Conservation (phyloP, 169 alveolate species). For the Plasmodium coatneyi region DNA sequence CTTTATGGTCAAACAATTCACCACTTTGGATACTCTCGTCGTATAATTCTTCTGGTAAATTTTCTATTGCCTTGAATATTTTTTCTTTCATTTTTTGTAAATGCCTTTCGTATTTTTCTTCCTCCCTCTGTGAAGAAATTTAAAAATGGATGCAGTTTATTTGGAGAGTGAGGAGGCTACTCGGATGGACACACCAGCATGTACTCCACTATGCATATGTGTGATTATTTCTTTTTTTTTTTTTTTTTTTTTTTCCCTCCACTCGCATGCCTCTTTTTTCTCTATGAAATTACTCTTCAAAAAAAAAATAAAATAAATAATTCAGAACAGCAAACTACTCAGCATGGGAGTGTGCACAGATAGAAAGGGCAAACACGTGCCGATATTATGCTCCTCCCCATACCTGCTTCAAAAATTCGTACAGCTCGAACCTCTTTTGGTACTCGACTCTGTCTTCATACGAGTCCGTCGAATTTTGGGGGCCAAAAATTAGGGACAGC, state of each 20-base stretch:
- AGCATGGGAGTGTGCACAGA: not conserved
- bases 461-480: slow-evolving; percentile 79
- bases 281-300: not conserved
- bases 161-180: not conserved
- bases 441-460: slow-evolving; percentile 79
- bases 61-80: slow-evolving; percentile 31
- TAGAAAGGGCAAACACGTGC: not conserved
- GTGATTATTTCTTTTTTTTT: no score
- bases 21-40: slow-evolving; percentile 71
- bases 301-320: not conserved
- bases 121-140: slow-evolving; percentile 37
- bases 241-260: not conserved
- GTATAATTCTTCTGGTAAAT: slow-evolving; percentile 56
- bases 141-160: not conserved
- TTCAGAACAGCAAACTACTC: not conserved
- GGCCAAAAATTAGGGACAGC: slow-evolving; percentile 83
- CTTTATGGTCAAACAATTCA: slow-evolving; percentile 36
- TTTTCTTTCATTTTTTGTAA: slow-evolving; percentile 66
- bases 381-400: not conserved
- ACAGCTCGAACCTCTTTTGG: slow-evolving; percentile 77
- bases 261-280: not conserved
- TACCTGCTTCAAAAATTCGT: slow-evolving; percentile 73
- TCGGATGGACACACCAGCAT: not conserved
- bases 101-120: slow-evolving; percentile 40
- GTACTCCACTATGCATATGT: not conserved